phyloP scores from a whole-genome alignment of 1,139 yeast species.

The Candida frijolesensis region DNA sequence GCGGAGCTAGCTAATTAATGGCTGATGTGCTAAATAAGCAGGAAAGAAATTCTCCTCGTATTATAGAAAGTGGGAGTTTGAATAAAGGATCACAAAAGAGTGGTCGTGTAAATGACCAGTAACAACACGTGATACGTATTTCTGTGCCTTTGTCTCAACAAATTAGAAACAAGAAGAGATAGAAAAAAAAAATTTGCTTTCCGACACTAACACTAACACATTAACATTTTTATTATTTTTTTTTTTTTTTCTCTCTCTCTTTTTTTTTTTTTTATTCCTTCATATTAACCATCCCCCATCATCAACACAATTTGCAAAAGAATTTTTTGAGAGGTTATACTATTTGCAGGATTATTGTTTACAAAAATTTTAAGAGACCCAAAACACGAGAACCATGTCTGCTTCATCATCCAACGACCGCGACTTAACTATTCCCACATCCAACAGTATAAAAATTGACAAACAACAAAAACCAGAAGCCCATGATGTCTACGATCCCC shows the following conservation, averaged over 20 bases:
- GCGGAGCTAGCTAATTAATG: neutral
- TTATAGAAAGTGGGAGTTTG: neutral
- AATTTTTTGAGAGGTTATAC: neutral
- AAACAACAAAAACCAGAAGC: constrained; percentile 1
- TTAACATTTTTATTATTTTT: neutral
- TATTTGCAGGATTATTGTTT: constrained; percentile 8
- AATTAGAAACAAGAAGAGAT: neutral
- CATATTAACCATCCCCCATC: constrained; percentile 4
- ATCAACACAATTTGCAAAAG: constrained; percentile 1
- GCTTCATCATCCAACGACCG: constrained; percentile 2
- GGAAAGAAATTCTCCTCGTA: neutral
- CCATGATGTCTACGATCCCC: constrained; percentile 15
- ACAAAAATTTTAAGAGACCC: constrained; percentile 4
- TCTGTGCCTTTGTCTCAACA: neutral
- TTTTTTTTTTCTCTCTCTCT: neutral
- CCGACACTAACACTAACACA: too few species aligned
- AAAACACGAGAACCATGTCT: constrained; percentile 1
- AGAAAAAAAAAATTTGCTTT: neutral
- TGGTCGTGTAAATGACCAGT: too few species aligned
- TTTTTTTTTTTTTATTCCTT: neutral
- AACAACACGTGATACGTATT: too few species aligned
- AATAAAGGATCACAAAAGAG: too few species aligned
- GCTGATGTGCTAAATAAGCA: neutral
- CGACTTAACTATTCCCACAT: constrained; percentile 1
- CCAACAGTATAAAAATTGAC: neutral